Conservation (phyloP, 257 asterid species). For the Buddleja alternifolia region DNA sequence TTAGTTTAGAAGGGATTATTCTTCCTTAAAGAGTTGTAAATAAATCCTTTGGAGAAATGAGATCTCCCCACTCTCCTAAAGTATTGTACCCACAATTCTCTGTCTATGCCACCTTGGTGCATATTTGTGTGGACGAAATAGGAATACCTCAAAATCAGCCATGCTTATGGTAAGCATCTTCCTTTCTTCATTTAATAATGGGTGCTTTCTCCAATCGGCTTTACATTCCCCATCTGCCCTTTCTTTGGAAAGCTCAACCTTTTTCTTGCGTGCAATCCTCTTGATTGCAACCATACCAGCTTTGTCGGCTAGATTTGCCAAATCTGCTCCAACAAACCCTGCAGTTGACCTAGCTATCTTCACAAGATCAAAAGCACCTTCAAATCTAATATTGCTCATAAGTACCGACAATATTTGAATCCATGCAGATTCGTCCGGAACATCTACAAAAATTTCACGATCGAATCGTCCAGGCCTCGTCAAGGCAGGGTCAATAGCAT, state of each 20-base stretch:
- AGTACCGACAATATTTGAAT: conserved; percentile 68
- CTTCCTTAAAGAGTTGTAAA: too few species aligned
- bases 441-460: conserved; percentile 71
- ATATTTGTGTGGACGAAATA: background rate
- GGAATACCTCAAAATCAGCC: conserved; percentile 84
- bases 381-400: conserved; percentile 63
- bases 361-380: conserved; percentile 77
- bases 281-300: conserved; percentile 90
- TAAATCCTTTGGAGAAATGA: too few species aligned
- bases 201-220: conserved; percentile 73
- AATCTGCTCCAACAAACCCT: conserved; percentile 94
- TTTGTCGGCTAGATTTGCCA: conserved; percentile 67
- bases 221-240: conserved; percentile 29
- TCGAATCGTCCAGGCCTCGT: conserved; percentile 97
- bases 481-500: conserved; percentile 81
- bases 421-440: conserved; percentile 83
- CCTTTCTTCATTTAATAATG: conserved; percentile 70
- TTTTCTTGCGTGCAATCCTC: conserved; percentile 63
- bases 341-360: conserved; percentile 84
- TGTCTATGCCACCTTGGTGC: conserved; percentile 10
- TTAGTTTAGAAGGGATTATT: too few species aligned
- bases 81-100: background rate
- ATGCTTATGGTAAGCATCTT: conserved; percentile 59
- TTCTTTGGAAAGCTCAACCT: conserved; percentile 39
- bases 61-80: background rate